Conservation (phyloP, 768 basidiomycete genomes). For the Tricholoma sp. region DNA sequence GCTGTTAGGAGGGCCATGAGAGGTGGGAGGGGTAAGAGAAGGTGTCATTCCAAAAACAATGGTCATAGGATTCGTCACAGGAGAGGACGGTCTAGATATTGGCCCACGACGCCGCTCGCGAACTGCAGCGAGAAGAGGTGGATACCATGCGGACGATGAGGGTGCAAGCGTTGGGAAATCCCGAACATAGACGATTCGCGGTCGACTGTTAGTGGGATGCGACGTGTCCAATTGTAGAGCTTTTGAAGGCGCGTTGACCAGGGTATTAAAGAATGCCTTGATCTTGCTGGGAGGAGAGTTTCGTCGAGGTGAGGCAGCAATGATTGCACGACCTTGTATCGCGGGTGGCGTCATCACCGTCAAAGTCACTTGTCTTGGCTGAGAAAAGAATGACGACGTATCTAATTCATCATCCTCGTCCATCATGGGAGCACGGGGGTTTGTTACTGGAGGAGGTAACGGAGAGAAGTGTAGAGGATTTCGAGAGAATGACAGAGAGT, state of each 20-base stretch:
- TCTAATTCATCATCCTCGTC: constrained; percentile 45
- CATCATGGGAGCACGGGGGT: constrained; percentile 26
- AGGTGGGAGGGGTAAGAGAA: constrained; percentile 49
- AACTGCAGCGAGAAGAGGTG: constrained; percentile 74
- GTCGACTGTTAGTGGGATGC: constrained; percentile 29
- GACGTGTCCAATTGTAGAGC: constrained; percentile 18
- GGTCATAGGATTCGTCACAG: constrained; percentile 63
- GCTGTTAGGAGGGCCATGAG: constrained; percentile 22
- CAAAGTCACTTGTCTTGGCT: constrained; percentile 37
- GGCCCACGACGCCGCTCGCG: constrained; percentile 67
- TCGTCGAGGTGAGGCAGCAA: constrained; percentile 38
- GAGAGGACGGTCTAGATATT: constrained; percentile 52
- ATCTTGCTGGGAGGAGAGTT: constrained; percentile 48
- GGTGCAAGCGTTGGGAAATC: constrained; percentile 74
- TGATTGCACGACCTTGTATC: constrained; percentile 33
- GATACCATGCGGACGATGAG: constrained; percentile 74
- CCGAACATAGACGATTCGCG: constrained; percentile 79
- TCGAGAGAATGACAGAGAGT: constrained; percentile 56
- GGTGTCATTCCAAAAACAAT: constrained; percentile 90
- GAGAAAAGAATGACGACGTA: constrained; percentile 24
- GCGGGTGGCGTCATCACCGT: constrained; percentile 35
- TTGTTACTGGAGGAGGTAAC: constrained; percentile 20
- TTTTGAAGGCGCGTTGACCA: constrained; percentile 57
- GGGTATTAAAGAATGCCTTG: constrained; percentile 70
- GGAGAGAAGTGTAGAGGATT: constrained; percentile 73